phyloP scores from a whole-genome alignment of 257 asterid species.

The Plantago major region DNA sequence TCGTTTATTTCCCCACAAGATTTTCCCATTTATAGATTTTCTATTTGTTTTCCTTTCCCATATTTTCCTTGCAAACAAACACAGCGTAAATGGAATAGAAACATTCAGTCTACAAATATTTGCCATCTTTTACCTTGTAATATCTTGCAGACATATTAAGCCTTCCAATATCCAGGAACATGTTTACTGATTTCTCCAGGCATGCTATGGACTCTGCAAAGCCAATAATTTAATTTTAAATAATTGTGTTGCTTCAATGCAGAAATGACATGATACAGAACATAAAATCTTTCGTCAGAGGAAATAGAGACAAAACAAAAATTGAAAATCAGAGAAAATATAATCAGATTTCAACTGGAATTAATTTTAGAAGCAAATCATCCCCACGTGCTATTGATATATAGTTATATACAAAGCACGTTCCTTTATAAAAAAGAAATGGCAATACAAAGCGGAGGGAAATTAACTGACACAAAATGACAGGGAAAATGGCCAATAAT shows the following conservation, averaged over 20 bases:
- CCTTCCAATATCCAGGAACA: conserved; percentile 91
- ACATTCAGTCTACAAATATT: too few relatives aligned
- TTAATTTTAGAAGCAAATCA: neutral
- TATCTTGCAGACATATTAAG: conserved; percentile 93
- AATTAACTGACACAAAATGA: conserved; percentile 2
- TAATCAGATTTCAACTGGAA: neutral
- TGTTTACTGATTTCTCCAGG: conserved; percentile 72
- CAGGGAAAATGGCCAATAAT: neutral
- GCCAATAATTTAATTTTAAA: neutral
- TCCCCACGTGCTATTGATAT: neutral
- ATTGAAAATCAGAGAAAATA: neutral
- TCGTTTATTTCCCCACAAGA: too few relatives aligned
- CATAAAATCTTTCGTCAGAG: neutral
- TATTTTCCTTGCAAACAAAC: too few relatives aligned
- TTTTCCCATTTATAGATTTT: too few relatives aligned
- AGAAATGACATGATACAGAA: neutral
- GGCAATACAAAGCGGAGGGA: conserved; percentile 1
- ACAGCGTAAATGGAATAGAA: too few relatives aligned
- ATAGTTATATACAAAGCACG: neutral
- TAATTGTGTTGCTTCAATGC: too few relatives aligned
- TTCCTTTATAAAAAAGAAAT: conserved; percentile 4
- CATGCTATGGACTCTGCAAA: conserved; percentile 79
- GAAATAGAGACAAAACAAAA: neutral
- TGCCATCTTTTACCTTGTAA: conserved; percentile 58
- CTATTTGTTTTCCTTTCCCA: too few relatives aligned